Evolutionary conservation across 129 eudicot genomes (phyloP), one percentile per base, ranked within the genome.

Genomic region (Oenanthe sinensis): DNA sequence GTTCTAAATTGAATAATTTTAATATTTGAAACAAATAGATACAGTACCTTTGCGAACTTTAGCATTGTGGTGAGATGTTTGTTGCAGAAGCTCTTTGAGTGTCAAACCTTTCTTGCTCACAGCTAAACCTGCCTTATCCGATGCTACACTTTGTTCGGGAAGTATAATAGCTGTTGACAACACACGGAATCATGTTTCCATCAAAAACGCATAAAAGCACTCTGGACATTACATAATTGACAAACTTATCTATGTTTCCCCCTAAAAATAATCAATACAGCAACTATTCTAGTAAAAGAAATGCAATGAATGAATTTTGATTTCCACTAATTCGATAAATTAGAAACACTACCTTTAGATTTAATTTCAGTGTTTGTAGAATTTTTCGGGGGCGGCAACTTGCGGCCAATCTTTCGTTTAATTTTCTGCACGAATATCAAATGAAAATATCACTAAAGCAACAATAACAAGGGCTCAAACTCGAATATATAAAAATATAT

Each of bases 121-220:
- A 2, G 96, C 96, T 78, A 91, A 79, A 54, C 98, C 97, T 0
- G 81, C 85, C 89, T 91, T 95, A 65, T 95, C 98, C 1, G 97
- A 84, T 40, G 89, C 98, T 72, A 95, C 83, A 86, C 92, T 95
- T 86, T 95, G 98, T 85, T 95, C 98, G 16, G 97, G 98, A 62
- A 95, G 92, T 55, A 91, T 78, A 58, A 95, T 91, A 17, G 93
- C 97, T 91, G 89, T 78, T 60, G 83, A 83, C 36, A 80, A 79
- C 75, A 70, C 15, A 75, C 39, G 12, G 20, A 60, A 60, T 20
- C 7, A 55, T 37, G 30, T 71, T 39, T 39, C 9, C 74, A 39
- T 69, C 12, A 15, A 12, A 28, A 71, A 68, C 43, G 2, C 73
- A 68, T 13, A 63, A 26, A 58, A 26, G 0, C 5, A 63, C 40